A percentile compares a stretch with the other conserved stretches of the same genome.
These are phyloP conservation scores for Typha latifolia DNA, from an alignment of 176 grass and related monocot genomes.

Conservation along the genomic window DNA sequence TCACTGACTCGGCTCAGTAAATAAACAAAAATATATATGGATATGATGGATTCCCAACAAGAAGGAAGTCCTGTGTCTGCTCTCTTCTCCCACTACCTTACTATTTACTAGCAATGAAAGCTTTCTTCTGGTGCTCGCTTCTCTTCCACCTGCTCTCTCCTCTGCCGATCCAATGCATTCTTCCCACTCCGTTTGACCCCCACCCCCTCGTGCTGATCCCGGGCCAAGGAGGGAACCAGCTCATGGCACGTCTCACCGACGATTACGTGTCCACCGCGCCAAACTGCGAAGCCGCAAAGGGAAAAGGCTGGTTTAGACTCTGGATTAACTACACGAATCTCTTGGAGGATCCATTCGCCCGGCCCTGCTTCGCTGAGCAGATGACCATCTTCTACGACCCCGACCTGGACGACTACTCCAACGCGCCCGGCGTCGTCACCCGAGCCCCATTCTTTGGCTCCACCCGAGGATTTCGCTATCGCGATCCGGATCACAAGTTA, in stretches of 20 bases:
- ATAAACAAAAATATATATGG: too few relatives aligned
- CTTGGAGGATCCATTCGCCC: constrained; percentile 33
- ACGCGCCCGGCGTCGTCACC: constrained; percentile 64
- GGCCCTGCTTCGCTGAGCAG: constrained; percentile 80
- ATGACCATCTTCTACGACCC: constrained; percentile 48
- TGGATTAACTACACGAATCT: constrained; percentile 61
- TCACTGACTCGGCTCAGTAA: too few relatives aligned
- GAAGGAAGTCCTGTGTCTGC: too few relatives aligned
- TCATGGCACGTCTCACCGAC: constrained; percentile 61
- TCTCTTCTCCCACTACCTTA: too few relatives aligned
- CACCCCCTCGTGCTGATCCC: constrained; percentile 80
- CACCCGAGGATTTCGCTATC: constrained; percentile 45
- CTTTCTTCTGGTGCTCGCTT: background rate
- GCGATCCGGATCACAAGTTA: constrained; percentile 66
- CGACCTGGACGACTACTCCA: constrained; percentile 58
- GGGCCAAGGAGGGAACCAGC: constrained; percentile 70
- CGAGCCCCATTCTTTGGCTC: constrained; percentile 53
- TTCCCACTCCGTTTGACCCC: background rate
- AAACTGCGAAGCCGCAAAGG: constrained; percentile 17
- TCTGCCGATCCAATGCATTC: background rate
- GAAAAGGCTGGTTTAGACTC: constrained; percentile 65
- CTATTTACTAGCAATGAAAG: too few relatives aligned
- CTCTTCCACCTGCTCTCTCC: constrained; percentile 6
- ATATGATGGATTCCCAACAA: too few relatives aligned
- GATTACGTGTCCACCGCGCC: constrained; percentile 57